Base-by-base conservation (phyloP, 345 rosid genomes). In the Euphorbia peplus region DNA sequence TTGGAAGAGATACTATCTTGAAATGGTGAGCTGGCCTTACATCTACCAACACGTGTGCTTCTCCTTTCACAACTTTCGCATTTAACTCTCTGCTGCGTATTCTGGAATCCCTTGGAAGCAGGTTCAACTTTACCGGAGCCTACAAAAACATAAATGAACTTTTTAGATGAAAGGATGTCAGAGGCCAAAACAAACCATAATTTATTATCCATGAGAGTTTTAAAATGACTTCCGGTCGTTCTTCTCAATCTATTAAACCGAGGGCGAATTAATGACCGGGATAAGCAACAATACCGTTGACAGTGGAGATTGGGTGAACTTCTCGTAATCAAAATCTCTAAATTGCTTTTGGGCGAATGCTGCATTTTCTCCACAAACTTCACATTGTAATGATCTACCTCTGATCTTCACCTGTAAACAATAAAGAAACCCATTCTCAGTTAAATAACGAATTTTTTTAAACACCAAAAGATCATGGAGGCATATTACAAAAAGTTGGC, bases 21-120 rank as follows among this genome's bases (percentile, higher is more conserved):
- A 82, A 91, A 68, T 93, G 98, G 80, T 88, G 93, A 14, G 83
- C 87, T 5, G 97, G 96, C 52, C 98, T 83, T 42, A 93, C 98
- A 56, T 93, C 97, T 0, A 91, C 85, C 73, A 93, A 76, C 53
- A 93, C 44, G 50, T 85, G 83, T 0, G 61, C 70, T 61, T 87
- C 92, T 22, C 88, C 84, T 7, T 70, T 77, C 9, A 55, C 62
- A 52, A 89, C 77, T 75, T 71, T 81, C 56, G 69, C 84, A 26
- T 84, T 78, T 73, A 82, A 85, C 70, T 84, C 92, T 62, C 69
- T 84, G 48, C 90, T 81, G 80, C 76, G 82, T 69, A 93, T 87
- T 83, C 97, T 80, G 46, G 87, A 84, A 21, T 87, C 93, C 19
- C 62, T 28, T 0, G 83, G 30, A 47, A 89, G 85, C 64, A 93